These are phyloP conservation scores for Penicillium simplicissimum DNA, from an alignment of 495 filamentous ascomycete genomes.

Conservation along the genomic window DNA sequence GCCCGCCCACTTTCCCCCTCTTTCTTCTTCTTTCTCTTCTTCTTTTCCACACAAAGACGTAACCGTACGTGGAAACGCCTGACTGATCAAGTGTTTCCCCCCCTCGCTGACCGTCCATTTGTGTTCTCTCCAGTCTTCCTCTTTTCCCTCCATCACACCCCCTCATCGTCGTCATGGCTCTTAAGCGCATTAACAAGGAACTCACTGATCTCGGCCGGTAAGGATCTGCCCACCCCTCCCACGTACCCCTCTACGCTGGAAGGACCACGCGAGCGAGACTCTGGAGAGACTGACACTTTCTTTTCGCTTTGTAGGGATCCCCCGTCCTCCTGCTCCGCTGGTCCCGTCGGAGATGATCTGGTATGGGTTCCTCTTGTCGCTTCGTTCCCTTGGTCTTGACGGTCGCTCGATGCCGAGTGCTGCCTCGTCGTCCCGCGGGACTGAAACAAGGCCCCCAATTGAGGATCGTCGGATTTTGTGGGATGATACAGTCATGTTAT, in stretches of 20 bases:
- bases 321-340: slow-evolving; percentile 97
- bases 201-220: slow-evolving; percentile 99
- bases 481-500: too few relatives aligned
- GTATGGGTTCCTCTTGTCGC: slow-evolving; percentile 57
- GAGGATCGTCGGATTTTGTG: slow-evolving; percentile 14
- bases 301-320: slow-evolving; percentile 68
- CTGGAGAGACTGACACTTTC: slow-evolving; percentile 14
- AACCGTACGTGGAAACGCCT: slow-evolving; percentile 28
- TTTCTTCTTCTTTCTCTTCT: slow-evolving; percentile 31
- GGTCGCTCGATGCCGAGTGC: slow-evolving; percentile 15
- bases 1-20: slow-evolving; percentile 32
- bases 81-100: slow-evolving; percentile 1
- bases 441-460: slow-evolving; percentile 7
- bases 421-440: slow-evolving; percentile 30
- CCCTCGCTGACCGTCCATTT: slow-evolving; percentile 12
- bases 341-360: slow-evolving; percentile 94
- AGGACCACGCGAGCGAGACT: slow-evolving; percentile 1
- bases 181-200: slow-evolving; percentile 99
- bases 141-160: slow-evolving; percentile 14
- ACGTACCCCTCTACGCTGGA: not conserved
- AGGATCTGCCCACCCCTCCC: slow-evolving; percentile 27
- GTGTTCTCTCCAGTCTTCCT: slow-evolving; percentile 12
- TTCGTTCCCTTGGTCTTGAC: slow-evolving; percentile 5
- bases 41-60: slow-evolving; percentile 38
- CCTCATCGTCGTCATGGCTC: slow-evolving; percentile 69